Evolutionary conservation across 176 grass and related monocot species (phyloP), one percentile per base, ranked within the genome.

Genomic region (Alopecurus myosuroides): DNA sequence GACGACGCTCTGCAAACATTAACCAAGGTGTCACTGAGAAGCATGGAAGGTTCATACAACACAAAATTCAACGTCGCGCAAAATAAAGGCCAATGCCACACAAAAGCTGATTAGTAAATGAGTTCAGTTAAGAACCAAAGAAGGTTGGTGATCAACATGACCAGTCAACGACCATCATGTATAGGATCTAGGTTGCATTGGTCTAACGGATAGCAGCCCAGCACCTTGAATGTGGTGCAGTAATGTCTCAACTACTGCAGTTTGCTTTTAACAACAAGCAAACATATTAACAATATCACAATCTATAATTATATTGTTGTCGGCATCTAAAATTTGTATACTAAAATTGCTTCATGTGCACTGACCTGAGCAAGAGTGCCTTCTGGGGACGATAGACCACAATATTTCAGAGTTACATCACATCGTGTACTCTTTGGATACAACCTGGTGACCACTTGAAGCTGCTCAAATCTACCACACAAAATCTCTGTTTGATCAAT

Each of bases 391-490:
- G 96, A 98, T 52, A 98, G 87, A 52, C 96, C 96, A 86, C 96
- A 95, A 74, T 85, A 98, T 85, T 88, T 98, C 60, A 98, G 84
- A 25, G 91, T 92, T 33, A 90, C 81, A 76, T 98, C 91, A 90
- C 93, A 98, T 19, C 79, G 85, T 15, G 91, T 95, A 81, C 89
- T 94, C 85, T 83, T 95, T 66, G 85, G 87, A 85, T 94, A 95
- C 68, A 95, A 78, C 81, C 93, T 95, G 19, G 96, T 95, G 34
- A 55, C 75, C 46, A 98, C 87, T 82, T 89, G 82, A 86, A 98
- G 96, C 79, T 98, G 83, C 83, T 98, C 93, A 88, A 98, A 98
- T 91, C 96, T 92, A 76, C 96, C 93, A 87, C 96, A 98, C 70
- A 94, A 60, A 70, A 98, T 88, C 81, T 98, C 96, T 11, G 74